A percentile compares a stretch with the other conserved stretches of the same genome.
Conservation (phyloP, 768 basidiomycete species). For the Boletus vermiculosoides region DNA sequence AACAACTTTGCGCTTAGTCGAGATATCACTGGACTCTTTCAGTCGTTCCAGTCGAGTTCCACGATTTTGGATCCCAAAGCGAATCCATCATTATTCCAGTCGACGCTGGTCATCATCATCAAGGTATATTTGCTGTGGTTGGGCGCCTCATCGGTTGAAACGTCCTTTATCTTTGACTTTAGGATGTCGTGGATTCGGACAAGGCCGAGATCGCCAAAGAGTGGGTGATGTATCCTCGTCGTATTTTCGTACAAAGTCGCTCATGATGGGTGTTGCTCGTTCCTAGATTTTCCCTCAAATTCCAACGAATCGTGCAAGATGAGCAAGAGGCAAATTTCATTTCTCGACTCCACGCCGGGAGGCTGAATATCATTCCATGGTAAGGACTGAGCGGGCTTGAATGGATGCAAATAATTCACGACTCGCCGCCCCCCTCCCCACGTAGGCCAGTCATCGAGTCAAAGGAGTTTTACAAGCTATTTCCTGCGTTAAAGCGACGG, state of each 20-base stretch:
- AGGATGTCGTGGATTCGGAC: slow-evolving; percentile 67
- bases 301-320: slow-evolving; percentile 59
- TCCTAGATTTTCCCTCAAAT: slow-evolving; percentile 52
- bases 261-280: background rate
- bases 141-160: background rate
- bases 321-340: slow-evolving; percentile 66
- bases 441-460: slow-evolving; percentile 58
- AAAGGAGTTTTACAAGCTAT: slow-evolving; percentile 56
- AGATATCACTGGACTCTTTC: slow-evolving; percentile 59
- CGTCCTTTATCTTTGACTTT: background rate
- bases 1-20: slow-evolving; percentile 64
- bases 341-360: slow-evolving; percentile 54
- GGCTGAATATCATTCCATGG: slow-evolving; percentile 61
- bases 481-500: slow-evolving; percentile 44
- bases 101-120: slow-evolving; percentile 59
- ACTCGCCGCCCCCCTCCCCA: background rate
- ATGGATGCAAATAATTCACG: background rate
- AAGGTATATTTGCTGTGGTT: slow-evolving; percentile 38
- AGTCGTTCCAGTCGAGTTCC: slow-evolving; percentile 60
- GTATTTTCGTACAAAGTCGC: background rate
- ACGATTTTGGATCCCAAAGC: slow-evolving; percentile 55
- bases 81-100: slow-evolving; percentile 59
- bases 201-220: slow-evolving; percentile 56
- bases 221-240: slow-evolving; percentile 32
- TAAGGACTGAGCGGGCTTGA: background rate